Conservation (phyloP, 805 yeast genomes). For the Candida verbasci region DNA sequence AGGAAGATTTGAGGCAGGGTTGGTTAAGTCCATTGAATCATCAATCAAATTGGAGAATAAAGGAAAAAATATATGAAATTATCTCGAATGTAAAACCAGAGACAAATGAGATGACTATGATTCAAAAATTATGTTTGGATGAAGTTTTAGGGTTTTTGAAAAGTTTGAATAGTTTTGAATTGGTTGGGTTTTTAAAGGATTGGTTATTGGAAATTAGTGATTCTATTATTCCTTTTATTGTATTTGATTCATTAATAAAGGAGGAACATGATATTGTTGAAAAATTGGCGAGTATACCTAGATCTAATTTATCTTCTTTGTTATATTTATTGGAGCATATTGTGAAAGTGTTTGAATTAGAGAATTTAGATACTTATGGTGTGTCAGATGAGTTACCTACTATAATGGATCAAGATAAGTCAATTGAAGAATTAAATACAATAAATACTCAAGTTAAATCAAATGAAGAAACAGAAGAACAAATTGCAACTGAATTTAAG, state of each 20-base stretch:
- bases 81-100: neutral
- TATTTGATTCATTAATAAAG: slow-evolving; percentile 27
- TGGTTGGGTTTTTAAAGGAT: slow-evolving; percentile 31
- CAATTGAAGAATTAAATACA: slow-evolving; percentile 8
- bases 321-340: slow-evolving; percentile 34
- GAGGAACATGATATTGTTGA: slow-evolving; percentile 13
- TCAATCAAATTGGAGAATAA: slow-evolving; percentile 23
- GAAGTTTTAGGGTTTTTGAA: slow-evolving; percentile 13
- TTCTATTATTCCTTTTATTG: slow-evolving; percentile 38
- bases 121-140: slow-evolving; percentile 21
- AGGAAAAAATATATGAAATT: slow-evolving; percentile 14
- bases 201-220: slow-evolving; percentile 41
- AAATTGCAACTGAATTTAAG: no score
- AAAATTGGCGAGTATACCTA: slow-evolving; percentile 28
- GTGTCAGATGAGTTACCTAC: slow-evolving; percentile 19
- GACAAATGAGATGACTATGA: slow-evolving; percentile 13
- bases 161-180: slow-evolving; percentile 2
- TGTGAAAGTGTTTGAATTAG: slow-evolving; percentile 18
- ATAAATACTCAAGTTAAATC: slow-evolving; percentile 6
- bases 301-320: slow-evolving; percentile 37
- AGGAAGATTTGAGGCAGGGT: slow-evolving; percentile 2
- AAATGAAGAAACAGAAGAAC: slow-evolving; percentile 5
- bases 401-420: slow-evolving; percentile 5
- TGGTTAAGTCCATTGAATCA: slow-evolving; percentile 26
- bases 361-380: slow-evolving; percentile 21